Evolutionary conservation across 129 eudicot genomes (phyloP).

Genomic region (Apium graveolens): DNA sequence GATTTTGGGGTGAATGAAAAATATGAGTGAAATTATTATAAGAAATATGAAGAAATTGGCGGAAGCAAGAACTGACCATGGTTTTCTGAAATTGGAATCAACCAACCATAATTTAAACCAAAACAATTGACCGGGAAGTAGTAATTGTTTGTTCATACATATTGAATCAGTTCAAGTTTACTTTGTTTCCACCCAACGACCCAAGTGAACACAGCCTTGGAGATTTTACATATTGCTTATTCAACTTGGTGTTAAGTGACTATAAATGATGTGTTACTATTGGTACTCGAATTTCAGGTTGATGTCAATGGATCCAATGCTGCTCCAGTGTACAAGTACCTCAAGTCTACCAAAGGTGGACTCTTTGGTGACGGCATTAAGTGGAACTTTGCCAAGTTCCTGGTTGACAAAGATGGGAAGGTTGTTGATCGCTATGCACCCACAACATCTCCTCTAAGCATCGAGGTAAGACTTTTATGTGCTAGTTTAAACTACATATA

Average conservation of each 20-base stretch:
- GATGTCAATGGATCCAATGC: slow-evolving; percentile 77
- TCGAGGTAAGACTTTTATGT: slow-evolving; percentile 53
- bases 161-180: background rate
- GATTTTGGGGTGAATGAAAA: background rate
- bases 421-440: slow-evolving; percentile 97
- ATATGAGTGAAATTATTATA: no score
- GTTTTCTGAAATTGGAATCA: no score
- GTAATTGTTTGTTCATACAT: background rate
- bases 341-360: slow-evolving; percentile 76
- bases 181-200: background rate
- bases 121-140: background rate
- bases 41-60: background rate
- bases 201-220: background rate
- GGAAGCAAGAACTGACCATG: no score
- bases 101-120: background rate
- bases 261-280: background rate
- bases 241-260: background rate
- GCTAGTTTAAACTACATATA: background rate
- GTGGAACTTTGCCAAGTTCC: slow-evolving; percentile 90
- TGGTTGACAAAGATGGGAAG: slow-evolving; percentile 66
- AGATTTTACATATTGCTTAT: background rate
- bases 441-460: slow-evolving; percentile 91
- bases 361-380: slow-evolving; percentile 80
- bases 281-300: slow-evolving; percentile 33
- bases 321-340: slow-evolving; percentile 66